Conservation (phyloP, 768 basidiomycete species). For the Artomyces pyxidatus region DNA sequence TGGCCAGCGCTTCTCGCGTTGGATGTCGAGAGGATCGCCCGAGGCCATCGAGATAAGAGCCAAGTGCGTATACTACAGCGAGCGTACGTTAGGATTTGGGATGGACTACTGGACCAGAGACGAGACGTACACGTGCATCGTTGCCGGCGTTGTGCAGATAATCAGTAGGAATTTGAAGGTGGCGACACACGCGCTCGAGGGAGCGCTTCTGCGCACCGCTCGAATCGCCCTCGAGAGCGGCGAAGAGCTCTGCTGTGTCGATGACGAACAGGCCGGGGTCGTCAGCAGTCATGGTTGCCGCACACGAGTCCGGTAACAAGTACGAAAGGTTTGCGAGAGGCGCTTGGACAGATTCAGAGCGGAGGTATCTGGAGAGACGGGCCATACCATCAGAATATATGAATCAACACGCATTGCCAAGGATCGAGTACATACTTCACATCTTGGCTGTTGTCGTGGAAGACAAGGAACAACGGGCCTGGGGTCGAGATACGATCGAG, state of each 20-base stretch:
- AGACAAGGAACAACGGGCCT: constrained; percentile 69
- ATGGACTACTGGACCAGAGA: background rate
- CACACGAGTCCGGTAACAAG: constrained; percentile 43
- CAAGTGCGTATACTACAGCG: constrained; percentile 59
- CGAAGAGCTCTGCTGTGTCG: constrained; percentile 71
- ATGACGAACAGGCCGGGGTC: constrained; percentile 52
- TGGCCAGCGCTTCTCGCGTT: constrained; percentile 78
- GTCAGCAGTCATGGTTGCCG: constrained; percentile 24
- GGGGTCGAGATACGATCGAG: constrained; percentile 29
- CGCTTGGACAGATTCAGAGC: constrained; percentile 41
- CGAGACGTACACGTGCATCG: constrained; percentile 61
- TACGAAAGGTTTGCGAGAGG: constrained; percentile 43
- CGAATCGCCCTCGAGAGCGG: constrained; percentile 59
- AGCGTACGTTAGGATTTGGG: background rate
- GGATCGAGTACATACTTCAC: constrained; percentile 45
- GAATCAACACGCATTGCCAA: background rate
- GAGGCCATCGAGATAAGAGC: constrained; percentile 64
- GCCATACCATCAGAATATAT: background rate
- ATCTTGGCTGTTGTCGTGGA: constrained; percentile 74
- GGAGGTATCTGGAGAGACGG: constrained; percentile 39
- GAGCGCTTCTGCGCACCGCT: constrained; percentile 41
- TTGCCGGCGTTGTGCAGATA: constrained; percentile 82
- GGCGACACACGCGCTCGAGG: constrained; percentile 54
- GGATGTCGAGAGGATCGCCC: constrained; percentile 65
- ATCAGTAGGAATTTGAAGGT: constrained; percentile 48